Percentiles rank a stretch among this genome's conserved stretches.
phyloP scores from a whole-genome alignment of 2,329 filamentous ascomycete genomes.

The Magnaporthales sp. region DNA sequence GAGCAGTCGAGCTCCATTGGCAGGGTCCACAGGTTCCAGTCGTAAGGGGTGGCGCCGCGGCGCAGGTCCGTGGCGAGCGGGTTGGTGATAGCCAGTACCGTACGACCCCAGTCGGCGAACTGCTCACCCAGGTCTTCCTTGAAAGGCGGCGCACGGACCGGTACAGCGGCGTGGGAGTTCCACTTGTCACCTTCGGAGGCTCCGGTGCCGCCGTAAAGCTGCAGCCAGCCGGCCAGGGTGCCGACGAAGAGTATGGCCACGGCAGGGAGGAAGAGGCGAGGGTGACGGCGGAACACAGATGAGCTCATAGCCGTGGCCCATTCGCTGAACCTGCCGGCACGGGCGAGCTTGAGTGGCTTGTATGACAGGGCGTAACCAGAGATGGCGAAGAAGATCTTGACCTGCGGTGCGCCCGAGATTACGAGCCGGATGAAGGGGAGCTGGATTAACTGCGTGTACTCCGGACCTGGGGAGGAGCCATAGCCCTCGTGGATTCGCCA shows the following conservation, averaged over 20 bases:
- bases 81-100: conserved; percentile 7
- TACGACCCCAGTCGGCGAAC: conserved; percentile 7
- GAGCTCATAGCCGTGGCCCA: conserved; percentile 9
- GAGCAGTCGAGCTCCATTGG: conserved; percentile 27
- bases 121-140: conserved; percentile 3
- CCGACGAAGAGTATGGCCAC: conserved; percentile 7
- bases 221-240: conserved; percentile 7
- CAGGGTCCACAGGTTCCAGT: conserved; percentile 26
- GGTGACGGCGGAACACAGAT: conserved; percentile 13
- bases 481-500: conserved; percentile 20
- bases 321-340: conserved; percentile 9
- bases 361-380: conserved; percentile 21
- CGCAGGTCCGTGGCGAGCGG: conserved; percentile 40
- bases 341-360: conserved; percentile 14
- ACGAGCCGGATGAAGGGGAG: conserved; percentile 27
- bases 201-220: conserved; percentile 9
- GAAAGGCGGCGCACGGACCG: conserved; percentile 8
- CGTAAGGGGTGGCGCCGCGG: conserved; percentile 16
- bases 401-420: conserved; percentile 26
- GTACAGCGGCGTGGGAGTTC: conserved; percentile 6
- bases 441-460: conserved; percentile 17
- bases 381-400: conserved; percentile 38
- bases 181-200: neutral
- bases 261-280: conserved; percentile 14
- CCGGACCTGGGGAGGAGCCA: conserved; percentile 9